Base-by-base conservation (phyloP, 768 basidiomycete species). In the Leucogyrophana mollusca region DNA sequence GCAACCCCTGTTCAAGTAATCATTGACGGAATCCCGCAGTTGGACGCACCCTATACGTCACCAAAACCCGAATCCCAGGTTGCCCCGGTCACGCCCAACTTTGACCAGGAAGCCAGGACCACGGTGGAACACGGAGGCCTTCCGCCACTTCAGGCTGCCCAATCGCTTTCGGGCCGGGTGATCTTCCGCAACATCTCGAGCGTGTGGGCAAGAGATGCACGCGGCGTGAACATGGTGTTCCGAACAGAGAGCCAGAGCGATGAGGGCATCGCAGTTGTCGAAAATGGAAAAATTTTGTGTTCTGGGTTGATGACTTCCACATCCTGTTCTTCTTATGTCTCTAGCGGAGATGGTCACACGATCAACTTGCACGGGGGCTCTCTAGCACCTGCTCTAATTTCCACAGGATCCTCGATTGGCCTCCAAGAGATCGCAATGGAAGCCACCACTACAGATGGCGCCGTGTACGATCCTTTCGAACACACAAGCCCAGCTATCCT, bases 11-110 rank as follows among this genome's bases (percentile, higher is more conserved):
- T 75, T 40, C 89, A 92, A 69, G 87, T 90, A 7, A 90, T 76
- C 66, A 89, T 93, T 49, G 91, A 94, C 56, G 92, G 91, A 3
- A 85, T 93, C 38, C 59, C 85, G 1, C 91, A 94, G 56, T 55
- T 86, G 2, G 56, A 69, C 34, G 56, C 65, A 2, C 74, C 83
- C 3, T 60, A 72, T 53, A 61, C 76, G 13, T 60, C 73, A 32
- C 38, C 65, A 39, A 93, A 94, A 58, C 79, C 85, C 0, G 38
- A 51, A 1, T 46, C 62, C 7, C 88, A 92, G 54, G 43, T 50
- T 4, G 49, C 73, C 4, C 83, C 85, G 9, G 53, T 62, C 3
- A 74, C 75, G 9, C 86, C 86, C 0, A 71, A 82, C 51, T 90
- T 83, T 70, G 79, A 82, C 32, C 70, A 74, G 45, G 86, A 88